Evolutionary conservation across 345 rosid species (phyloP).

Genomic region (Eucalyptus pauciflora): DNA sequence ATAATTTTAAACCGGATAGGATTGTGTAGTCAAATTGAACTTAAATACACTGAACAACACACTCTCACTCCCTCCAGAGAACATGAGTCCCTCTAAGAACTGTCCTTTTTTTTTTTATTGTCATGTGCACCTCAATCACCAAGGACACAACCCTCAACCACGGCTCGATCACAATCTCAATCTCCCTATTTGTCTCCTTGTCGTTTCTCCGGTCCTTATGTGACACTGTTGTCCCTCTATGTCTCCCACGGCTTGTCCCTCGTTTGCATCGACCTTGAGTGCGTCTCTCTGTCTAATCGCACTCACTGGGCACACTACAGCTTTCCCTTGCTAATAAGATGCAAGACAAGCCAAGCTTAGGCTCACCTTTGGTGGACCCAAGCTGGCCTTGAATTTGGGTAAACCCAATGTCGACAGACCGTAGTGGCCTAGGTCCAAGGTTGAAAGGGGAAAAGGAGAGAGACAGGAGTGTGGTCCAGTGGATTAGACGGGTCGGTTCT

Average conservation of each 20-base stretch:
- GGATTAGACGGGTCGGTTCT: neutral
- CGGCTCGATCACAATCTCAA: neutral
- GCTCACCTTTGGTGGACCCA: neutral
- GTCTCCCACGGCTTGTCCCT: neutral
- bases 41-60: neutral
- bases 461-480: neutral
- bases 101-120: neutral
- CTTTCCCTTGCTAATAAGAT: neutral
- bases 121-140: neutral
- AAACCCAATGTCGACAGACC: neutral
- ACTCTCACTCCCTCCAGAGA: neutral
- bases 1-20: neutral
- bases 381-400: neutral
- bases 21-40: neutral
- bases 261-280: neutral
- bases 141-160: accelerated
- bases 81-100: neutral
- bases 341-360: neutral
- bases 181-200: neutral
- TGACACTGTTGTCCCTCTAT: accelerated
- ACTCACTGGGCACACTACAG: neutral
- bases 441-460: neutral
- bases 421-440: neutral
- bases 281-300: neutral
- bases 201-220: neutral